Conservation (phyloP, 148 eudicot species). For the Amaranthus cruentus region DNA sequence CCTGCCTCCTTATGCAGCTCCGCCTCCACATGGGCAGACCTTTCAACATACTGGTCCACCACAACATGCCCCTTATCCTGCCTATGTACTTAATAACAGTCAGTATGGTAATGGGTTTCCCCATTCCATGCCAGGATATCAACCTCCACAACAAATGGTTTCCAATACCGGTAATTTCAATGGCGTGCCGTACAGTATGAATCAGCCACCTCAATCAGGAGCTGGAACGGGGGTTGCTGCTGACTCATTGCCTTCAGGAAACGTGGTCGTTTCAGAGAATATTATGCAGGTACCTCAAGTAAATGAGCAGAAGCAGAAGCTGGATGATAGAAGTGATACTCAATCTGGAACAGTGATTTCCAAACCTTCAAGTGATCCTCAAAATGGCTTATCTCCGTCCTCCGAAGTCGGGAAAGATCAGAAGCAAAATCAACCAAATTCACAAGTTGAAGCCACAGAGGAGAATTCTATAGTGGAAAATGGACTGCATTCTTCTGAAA, state of each 20-base stretch:
- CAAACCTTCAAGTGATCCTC: conserved; percentile 19
- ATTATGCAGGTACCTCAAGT: conserved; percentile 13
- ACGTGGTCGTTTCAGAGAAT: conserved; percentile 14
- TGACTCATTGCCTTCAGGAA: conserved; percentile 20
- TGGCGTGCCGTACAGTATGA: conserved; percentile 18
- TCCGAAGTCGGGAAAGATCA: conserved; percentile 11
- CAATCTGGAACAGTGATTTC: conserved; percentile 21
- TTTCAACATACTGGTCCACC: conserved; percentile 30
- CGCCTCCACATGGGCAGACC: conserved; percentile 29
- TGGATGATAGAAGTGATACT: conserved; percentile 11
- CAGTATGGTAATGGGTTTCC: conserved; percentile 30
- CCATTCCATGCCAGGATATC: conserved; percentile 29
- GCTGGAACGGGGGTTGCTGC: conserved; percentile 15
- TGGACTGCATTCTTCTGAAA: conserved; percentile 11
- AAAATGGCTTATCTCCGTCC: conserved; percentile 28
- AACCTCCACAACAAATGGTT: conserved; percentile 30
- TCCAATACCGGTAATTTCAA: conserved; percentile 13
- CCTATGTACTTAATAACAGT: conserved; percentile 32
- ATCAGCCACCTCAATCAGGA: conserved; percentile 23
- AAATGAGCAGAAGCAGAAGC: conserved; percentile 10
- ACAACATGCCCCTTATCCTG: conserved; percentile 28
- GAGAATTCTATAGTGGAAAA: conserved; percentile 9
- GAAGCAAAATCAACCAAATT: conserved; percentile 16
- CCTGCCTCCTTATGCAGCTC: conserved; percentile 27
- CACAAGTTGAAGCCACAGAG: conserved; percentile 16